Evolutionary conservation across 1,284 basidiomycete species (phyloP).

Genomic region (Sporisorium reilianum): DNA sequence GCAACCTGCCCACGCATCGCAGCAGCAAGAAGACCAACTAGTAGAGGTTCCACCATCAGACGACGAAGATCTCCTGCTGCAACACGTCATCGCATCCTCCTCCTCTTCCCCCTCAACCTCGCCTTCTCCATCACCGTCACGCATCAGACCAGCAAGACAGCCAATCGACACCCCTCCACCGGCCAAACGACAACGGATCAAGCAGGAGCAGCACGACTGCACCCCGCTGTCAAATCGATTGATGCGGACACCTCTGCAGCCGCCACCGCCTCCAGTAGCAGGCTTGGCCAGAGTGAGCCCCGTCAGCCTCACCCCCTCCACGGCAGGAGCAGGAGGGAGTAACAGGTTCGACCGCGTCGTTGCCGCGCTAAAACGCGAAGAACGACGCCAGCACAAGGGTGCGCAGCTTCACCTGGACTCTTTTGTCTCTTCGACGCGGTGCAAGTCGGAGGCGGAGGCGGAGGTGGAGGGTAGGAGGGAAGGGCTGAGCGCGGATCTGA

Average conservation of each 20-base stretch:
- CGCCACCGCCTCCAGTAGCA: neutral
- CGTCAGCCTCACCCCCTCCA: slow-evolving; percentile 16
- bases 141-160: neutral
- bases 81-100: slow-evolving; percentile 8
- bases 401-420: slow-evolving; percentile 29
- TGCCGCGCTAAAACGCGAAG: slow-evolving; percentile 26
- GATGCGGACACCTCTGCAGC: neutral
- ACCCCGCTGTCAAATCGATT: neutral
- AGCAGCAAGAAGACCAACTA: neutral
- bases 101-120: slow-evolving; percentile 4
- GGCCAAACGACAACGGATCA: slow-evolving; percentile 5
- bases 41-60: slow-evolving; percentile 30
- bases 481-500: slow-evolving; percentile 22
- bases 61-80: slow-evolving; percentile 33
- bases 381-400: slow-evolving; percentile 23
- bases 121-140: slow-evolving; percentile 1
- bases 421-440: slow-evolving; percentile 2
- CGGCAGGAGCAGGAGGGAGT: neutral
- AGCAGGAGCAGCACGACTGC: neutral
- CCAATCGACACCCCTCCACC: neutral
- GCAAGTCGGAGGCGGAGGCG: neutral
- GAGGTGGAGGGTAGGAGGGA: neutral
- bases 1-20: neutral
- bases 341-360: slow-evolving; percentile 28
- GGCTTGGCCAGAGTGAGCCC: slow-evolving; percentile 16